Base-by-base conservation (phyloP, 768 basidiomycete genomes). In the Mycena albidolilacea region DNA sequence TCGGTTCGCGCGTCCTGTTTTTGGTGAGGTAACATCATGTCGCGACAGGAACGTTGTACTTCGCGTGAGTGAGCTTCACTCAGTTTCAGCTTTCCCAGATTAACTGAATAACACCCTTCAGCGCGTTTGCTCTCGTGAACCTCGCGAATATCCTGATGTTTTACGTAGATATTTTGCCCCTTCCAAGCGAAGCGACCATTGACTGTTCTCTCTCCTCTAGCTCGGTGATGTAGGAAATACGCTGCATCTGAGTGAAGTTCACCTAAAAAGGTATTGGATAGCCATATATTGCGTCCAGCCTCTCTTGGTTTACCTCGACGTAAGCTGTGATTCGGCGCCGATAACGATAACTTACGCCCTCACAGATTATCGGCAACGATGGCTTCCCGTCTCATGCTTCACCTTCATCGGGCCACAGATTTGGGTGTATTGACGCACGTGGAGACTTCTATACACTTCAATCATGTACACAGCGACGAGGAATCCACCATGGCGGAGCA, bases 91-190 rank as follows among this genome's bases (percentile, higher is more conserved):
- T 2, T 8, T 7, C 21, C 35, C 11, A 38, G 3, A 35, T 37
- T 14, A 4, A 23, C 21, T 30, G n/a, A 55, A 30, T 37, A 23
- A 50, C 4, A 11, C 5, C 17, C 2, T 0, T 7, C 43, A 71
- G 70, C 14, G 43, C 52, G 2, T 30, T 71, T 21, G 70, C 70
- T 39, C 43, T 65, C 4, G 64, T 50, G 5, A 71, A 71, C 30
- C 15, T 65, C 1, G 70, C 12, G 35, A 71, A 71, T 43, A 71
- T 71, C 21, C 14, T 65, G 6, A 71, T 71, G 64, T 71, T n/a
- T n/a, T 60, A 71, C n/a, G 70, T 60, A 43, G 44, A n/a, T 52
- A 52, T 52, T 52, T 52, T n/a, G 19, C 50, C n/a, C 21, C n/a
- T 52, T 12, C n/a, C 21, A 14, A 52, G 50, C n/a, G n/a, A 52